Percentiles rank a stretch among this genome's conserved stretches.
Conservation (phyloP, 495 filamentous ascomycete genomes). For the Penicillium cataractarum region DNA sequence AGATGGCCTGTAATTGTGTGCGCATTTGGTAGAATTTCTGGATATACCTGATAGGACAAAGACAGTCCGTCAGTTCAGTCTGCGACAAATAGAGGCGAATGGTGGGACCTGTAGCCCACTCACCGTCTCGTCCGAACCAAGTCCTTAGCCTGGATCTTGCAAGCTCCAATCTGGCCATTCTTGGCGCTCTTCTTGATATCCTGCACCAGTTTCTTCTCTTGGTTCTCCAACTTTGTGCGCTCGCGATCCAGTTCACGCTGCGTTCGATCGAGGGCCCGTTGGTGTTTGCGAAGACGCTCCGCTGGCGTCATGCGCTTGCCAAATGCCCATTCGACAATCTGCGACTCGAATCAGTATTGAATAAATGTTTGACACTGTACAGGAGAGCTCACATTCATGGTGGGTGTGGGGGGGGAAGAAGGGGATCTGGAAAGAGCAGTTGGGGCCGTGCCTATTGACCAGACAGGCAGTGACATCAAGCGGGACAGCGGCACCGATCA, state of each 20-base stretch:
- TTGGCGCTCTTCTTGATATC: constrained; percentile 98
- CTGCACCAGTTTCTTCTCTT: constrained; percentile 93
- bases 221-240: constrained; percentile 91
- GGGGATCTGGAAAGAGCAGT: neutral
- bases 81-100: neutral
- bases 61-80: constrained; percentile 6
- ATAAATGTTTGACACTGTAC: neutral
- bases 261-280: constrained; percentile 93
- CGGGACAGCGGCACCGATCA: constrained; percentile 11
- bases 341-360: constrained; percentile 15
- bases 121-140: constrained; percentile 88
- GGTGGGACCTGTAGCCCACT: constrained; percentile 16
- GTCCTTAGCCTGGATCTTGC: constrained; percentile 97
- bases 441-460: constrained; percentile 8
- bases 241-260: constrained; percentile 95
- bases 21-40: constrained; percentile 99
- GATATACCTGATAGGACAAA: constrained; percentile 66
- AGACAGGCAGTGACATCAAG: constrained; percentile 36
- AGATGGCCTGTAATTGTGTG: constrained; percentile 94
- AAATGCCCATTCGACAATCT: constrained; percentile 98
- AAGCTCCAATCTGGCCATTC: constrained; percentile 93
- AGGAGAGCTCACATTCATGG: constrained; percentile 63
- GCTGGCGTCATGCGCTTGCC: constrained; percentile 97
- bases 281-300: constrained; percentile 95
- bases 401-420: constrained; percentile 16